Evolutionary conservation across 2,329 filamentous ascomycete species (phyloP).

Genomic region (Harringtonia lauricola): DNA sequence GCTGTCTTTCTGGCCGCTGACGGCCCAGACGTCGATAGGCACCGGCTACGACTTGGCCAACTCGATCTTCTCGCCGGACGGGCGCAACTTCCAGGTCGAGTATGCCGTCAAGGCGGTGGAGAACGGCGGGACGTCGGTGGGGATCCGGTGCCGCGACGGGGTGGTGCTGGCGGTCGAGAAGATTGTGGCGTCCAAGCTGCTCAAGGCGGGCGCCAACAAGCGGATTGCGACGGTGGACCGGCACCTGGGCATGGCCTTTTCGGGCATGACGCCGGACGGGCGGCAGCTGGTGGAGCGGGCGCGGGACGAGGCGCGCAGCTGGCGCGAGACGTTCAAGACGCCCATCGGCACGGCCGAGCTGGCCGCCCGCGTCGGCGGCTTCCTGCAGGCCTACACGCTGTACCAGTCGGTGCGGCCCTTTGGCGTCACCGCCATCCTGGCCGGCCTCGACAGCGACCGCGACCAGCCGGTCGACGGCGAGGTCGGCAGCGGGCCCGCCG

Average conservation of each 20-base stretch:
- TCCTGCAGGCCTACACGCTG: constrained; percentile 93
- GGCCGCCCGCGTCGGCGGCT: constrained; percentile 86
- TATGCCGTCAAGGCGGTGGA: constrained; percentile 98
- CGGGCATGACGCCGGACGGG: constrained; percentile 88
- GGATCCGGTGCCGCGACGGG: constrained; percentile 94
- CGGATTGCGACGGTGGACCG: constrained; percentile 90
- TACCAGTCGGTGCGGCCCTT: constrained; percentile 96
- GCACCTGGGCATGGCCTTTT: constrained; percentile 90
- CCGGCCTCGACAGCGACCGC: constrained; percentile 82
- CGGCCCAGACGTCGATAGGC: constrained; percentile 85
- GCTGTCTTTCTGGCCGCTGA: too few species aligned
- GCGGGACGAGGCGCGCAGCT: constrained; percentile 83
- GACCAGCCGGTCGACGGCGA: constrained; percentile 82
- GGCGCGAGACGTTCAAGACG: constrained; percentile 89
- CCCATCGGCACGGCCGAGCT: constrained; percentile 84
- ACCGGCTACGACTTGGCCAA: constrained; percentile 99
- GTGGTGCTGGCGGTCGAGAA: constrained; percentile 96
- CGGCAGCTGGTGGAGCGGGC: constrained; percentile 91
- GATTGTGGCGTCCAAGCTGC: constrained; percentile 86
- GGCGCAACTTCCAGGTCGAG: constrained; percentile 98
- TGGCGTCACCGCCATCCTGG: constrained; percentile 89
- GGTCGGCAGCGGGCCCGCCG: constrained; percentile 69
- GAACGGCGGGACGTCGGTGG: constrained; percentile 91
- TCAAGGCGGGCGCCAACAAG: constrained; percentile 94
- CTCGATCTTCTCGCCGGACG: constrained; percentile 98